Conservation (phyloP, 2,329 filamentous ascomycete species). For the Penicillium fuscoglaucum region DNA sequence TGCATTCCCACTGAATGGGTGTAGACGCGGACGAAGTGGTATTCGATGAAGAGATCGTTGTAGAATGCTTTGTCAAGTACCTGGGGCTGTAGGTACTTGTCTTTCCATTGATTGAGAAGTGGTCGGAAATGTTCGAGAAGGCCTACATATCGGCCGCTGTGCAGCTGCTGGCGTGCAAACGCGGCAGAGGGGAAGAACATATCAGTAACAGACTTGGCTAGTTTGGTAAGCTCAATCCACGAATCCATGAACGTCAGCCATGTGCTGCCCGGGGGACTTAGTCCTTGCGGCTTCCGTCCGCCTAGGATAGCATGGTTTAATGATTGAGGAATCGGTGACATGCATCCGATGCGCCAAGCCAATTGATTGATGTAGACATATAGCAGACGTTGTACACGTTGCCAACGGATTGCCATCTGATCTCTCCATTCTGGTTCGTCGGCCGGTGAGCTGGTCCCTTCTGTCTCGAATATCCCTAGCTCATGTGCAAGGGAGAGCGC, state of each 20-base stretch:
- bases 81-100: conserved; percentile 36
- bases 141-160: conserved; percentile 53
- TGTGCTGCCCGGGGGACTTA: conserved; percentile 46
- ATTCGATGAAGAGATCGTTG: conserved; percentile 56
- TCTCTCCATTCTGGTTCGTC: conserved; percentile 32
- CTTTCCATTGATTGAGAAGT: conserved; percentile 40
- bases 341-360: conserved; percentile 53
- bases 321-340: conserved; percentile 53
- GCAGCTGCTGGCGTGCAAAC: conserved; percentile 38
- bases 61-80: conserved; percentile 41
- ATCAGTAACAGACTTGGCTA: conserved; percentile 55
- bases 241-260: conserved; percentile 55
- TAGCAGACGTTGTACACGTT: conserved; percentile 41
- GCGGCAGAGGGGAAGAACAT: conserved; percentile 51
- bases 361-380: conserved; percentile 55
- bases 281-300: conserved; percentile 33
- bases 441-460: conserved; percentile 28
- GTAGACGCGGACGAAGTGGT: conserved; percentile 49
- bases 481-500: conserved; percentile 56
- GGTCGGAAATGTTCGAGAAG: conserved; percentile 47
- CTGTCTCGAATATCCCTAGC: conserved; percentile 52
- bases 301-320: conserved; percentile 36
- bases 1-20: conserved; percentile 54
- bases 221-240: conserved; percentile 51
- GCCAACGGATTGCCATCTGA: conserved; percentile 35